Evolutionary conservation across 2,329 filamentous ascomycete genomes (phyloP), one percentile per base, ranked within the genome.

Genomic region (Hymenoscyphus salicellus): DNA sequence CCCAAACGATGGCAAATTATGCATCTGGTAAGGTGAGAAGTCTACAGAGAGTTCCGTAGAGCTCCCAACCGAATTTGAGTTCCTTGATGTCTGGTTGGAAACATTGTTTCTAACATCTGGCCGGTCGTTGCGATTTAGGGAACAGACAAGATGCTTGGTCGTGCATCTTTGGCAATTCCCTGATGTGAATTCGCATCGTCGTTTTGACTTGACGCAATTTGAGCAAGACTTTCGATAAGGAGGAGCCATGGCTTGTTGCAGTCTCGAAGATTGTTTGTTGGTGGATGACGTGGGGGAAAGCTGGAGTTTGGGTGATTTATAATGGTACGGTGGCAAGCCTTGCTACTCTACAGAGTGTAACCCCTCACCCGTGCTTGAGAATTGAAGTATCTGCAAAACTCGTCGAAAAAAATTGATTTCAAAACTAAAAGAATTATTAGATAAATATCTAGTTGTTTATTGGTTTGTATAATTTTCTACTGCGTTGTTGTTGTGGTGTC

Each of bases 171-270:
- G 20, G 26, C 55, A 57, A 30, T 30, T n/a, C 28, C 55, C 55
- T 26, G 16, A 32, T n/a, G 55, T n/a, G 26, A 57, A 57, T 57
- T 57, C 55, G 8, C 55, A 57, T 30, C 28, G 26, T 30, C 55
- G 55, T 33, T 57, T 57, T 10, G 55, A 30, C 32, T 57, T 57
- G 55, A 57, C 28, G n/a, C 55, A 57, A n/a, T 30, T 57, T 33
- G 32, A 30, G 55, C 55, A 57, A 57, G 55, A 57, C 23, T 32
- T 57, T 57, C 55, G 28, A 57, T 57, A 57, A 33, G 55, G 55
- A 6, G 55, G 55, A n/a, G 55, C 55, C 55, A 57, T 57, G 32
- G 41, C n/a, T 46, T 5, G 41, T 26, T 30, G 3, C 26, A 32
- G 23, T n/a, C 28, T 30, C 16, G 26, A 57, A 33, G 28, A 3